Evolutionary conservation across 371 early-diverging fungal species (phyloP), one percentile per base, ranked within the genome.

Genomic region (Conidiobolus incongruus): DNA sequence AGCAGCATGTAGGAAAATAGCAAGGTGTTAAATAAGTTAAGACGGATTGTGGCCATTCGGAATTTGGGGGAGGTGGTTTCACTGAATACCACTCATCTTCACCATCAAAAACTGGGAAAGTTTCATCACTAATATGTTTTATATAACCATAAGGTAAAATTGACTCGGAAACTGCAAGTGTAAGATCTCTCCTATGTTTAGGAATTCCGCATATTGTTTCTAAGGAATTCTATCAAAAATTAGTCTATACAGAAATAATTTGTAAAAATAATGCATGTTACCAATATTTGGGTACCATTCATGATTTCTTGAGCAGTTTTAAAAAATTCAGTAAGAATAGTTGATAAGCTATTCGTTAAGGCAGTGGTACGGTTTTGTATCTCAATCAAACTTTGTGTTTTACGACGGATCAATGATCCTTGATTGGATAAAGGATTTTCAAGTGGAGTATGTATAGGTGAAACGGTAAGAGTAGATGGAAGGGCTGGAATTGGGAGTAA

Each of bases 21-120:
- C 43, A 42, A 15, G 13, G 28, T 4, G 43, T 42, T 13, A 42
- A 23, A 23, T 42, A 42, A n/a, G 43, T 42, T 22, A 42, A 34
- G 2, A 42, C 43, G 3, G 17, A 2, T 20, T 42, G 28, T 3
- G 43, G 43, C n/a, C 15, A 31, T 6, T 21, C 15, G 33, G 43
- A 12, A 12, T 31, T 23, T 42, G 43, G 13, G 16, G 24, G 7
- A 28, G 31, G 24, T 17, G 12, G 34, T 6, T 42, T 23, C 2
- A 42, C 43, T 15, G 28, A 16, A 4, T 42, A 42, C 7, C 28
- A 28, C 43, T 42, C 43, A 16, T 42, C 43, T 13, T 42, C 31
- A 17, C 43, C 43, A 42, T 42, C 43, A 7, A 29, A 10, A n/a
- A 42, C n/a, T 8, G 24, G 43, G 7, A 42, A 19, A 17, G 11